Conservation (phyloP, 2,329 filamentous ascomycete genomes). For the Fragosphaeria purpurea region DNA sequence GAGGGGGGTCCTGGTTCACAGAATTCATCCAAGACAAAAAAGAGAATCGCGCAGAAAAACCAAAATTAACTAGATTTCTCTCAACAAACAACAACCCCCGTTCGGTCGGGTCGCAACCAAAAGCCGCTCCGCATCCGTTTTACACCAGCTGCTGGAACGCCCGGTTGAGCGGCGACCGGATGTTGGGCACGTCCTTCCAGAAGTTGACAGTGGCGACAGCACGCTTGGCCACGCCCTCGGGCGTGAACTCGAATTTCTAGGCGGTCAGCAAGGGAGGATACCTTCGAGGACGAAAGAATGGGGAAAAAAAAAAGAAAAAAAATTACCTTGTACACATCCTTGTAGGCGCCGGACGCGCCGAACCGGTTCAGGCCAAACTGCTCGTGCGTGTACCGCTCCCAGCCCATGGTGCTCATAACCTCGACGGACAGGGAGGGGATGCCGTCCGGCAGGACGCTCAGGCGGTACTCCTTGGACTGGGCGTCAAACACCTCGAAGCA, state of each 20-base stretch:
- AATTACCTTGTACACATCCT: constrained; percentile 87
- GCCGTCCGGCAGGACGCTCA: constrained; percentile 85
- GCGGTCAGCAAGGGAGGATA: constrained; percentile 19
- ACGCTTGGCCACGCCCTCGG: constrained; percentile 92
- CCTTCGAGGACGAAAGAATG: neutral
- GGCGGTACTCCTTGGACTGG: constrained; percentile 89
- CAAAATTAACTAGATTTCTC: no score
- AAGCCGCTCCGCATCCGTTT: constrained; percentile 14
- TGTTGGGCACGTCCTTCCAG: constrained; percentile 86
- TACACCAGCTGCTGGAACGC: constrained; percentile 97
- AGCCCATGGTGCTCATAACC: constrained; percentile 94
- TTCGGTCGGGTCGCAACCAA: no score
- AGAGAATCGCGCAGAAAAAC: neutral
- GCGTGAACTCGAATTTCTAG: constrained; percentile 98
- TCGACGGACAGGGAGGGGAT: constrained; percentile 90
- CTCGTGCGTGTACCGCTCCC: constrained; percentile 99
- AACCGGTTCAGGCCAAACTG: constrained; percentile 99
- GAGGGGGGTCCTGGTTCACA: no score
- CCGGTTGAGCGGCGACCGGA: constrained; percentile 92
- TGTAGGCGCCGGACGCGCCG: constrained; percentile 93
- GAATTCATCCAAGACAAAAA: neutral
- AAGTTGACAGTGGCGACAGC: constrained; percentile 87
- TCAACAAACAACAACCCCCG: no score
- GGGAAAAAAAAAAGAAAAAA: neutral
- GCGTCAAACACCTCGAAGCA: constrained; percentile 96